Base-by-base conservation (phyloP, 139 green algal species). In the Pedinophyceae sp. region DNA sequence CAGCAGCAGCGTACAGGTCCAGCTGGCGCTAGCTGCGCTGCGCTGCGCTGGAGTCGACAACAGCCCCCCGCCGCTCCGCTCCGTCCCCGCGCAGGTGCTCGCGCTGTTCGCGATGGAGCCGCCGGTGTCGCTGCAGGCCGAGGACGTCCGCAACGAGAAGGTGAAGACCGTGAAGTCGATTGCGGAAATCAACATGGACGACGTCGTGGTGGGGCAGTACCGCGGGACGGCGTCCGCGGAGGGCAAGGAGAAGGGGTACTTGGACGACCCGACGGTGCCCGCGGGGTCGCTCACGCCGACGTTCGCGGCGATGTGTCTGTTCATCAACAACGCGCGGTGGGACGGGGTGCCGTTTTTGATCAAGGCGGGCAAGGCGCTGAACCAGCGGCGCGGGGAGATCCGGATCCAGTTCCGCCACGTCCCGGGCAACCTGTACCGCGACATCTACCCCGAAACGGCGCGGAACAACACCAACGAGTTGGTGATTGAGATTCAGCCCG, bases 71-170 rank as follows among this genome's bases (percentile, higher is more conserved):
- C n/a, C n/a, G n/a, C n/a, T n/a, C n/a, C n/a, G n/a, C n/a, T n/a
- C n/a, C n/a, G n/a, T n/a, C n/a, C n/a, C n/a, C n/a, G n/a, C n/a
- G 18, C 74, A 95, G 67, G 93, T 98, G 52, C 43, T 98, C 43
- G 84, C 91, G 26, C 81, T 98, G 17, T 95, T 98, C 58, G 88
- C 79, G 29, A 98, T 98, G 91, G 91, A 98, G 73, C 77, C 77
- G 23, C 91, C 91, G 39, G 83, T 84, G 19, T 84, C 66, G 51
- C 62, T 95, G 48, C 76, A 79, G 18, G 87, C 86, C 2, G 91
- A 99, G 61, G 87, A 96, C 74, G 93, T 99, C 61, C 84, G 93
- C 25, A 84, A 99, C 69, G 91, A 97, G 65, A 99, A 99, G 76
- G 87, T 95, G 22, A 80, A 80, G 58, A 95, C 97, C 66, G 71